These are phyloP conservation scores for Cryptosporidium ryanae DNA, from an alignment of 169 alveolate genomes.

Conservation along the genomic window DNA sequence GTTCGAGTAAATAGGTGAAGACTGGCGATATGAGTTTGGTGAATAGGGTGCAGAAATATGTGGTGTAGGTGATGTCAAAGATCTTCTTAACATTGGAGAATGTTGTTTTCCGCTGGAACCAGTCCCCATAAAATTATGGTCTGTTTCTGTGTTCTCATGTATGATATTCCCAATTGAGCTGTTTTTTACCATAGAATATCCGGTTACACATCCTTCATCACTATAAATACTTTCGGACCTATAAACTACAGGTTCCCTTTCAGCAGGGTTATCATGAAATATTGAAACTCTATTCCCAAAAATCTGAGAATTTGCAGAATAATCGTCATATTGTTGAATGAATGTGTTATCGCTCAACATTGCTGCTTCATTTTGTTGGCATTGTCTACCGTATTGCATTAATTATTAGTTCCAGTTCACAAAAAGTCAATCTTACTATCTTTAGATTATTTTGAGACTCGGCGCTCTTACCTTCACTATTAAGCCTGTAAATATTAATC, in stretches of 20 bases:
- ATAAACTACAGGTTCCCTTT: conserved; percentile 6
- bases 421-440: background rate
- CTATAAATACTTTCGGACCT: conserved; percentile 64
- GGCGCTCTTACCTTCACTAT: conserved; percentile 27
- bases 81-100: conserved; percentile 16
- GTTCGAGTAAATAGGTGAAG: conserved; percentile 49
- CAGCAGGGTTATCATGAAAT: conserved; percentile 7
- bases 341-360: conserved; percentile 12
- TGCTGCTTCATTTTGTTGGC: conserved; percentile 31
- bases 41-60: conserved; percentile 31
- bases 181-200: conserved; percentile 45
- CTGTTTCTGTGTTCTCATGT: background rate
- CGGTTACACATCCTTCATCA: conserved; percentile 18
- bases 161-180: conserved; percentile 3
- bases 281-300: conserved; percentile 26
- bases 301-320: conserved; percentile 11
- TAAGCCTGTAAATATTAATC: background rate
- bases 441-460: background rate
- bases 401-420: background rate
- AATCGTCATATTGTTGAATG: conserved; percentile 46
- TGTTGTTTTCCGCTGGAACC: background rate
- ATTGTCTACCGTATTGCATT: conserved; percentile 14
- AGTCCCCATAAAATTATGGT: conserved; percentile 12
- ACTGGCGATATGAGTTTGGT: conserved; percentile 41
- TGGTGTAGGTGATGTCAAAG: conserved; percentile 43